Base-by-base conservation (phyloP, 352 stramenopile species). In the Saprolegnia diclina region DNA sequence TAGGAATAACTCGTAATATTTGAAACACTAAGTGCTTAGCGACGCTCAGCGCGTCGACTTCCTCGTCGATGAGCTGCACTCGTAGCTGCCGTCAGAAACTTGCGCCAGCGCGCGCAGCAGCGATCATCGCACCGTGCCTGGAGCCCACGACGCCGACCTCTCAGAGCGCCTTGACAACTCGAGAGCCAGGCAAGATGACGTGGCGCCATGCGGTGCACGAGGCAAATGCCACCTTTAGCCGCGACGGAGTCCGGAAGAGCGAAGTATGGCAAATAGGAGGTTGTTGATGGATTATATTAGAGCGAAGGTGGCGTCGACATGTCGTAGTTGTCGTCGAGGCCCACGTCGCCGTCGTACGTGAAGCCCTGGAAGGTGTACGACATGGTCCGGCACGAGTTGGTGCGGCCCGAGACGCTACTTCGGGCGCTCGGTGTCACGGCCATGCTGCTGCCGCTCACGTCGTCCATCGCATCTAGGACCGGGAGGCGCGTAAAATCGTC, bases 321-420 rank as follows among this genome's bases (percentile, higher is more conserved):
- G 37, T 38, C 44, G 37, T n/a, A 32, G 35, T 18, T 11, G 35
- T 50, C 40, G 37, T 55, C 57, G 22, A 66, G 37, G 5, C n/a
- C 57, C 35, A 50, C 24, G 11, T 66, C 76, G n/a, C 85, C 81
- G 57, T 92, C 85, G 71, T 90, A 92, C 50, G 85, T 92, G 72
- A 92, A 92, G 44, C 85, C 85, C 14, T 83, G 82, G 57, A 92
- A 92, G 46, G 85, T 92, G 71, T 93, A 93, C 72, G 85, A 93
- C 73, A 93, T 72, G 73, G 90, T 93, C 40, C 85, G 79, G 45
- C 87, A 71, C 71, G 79, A 80, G 68, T 79, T 91, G 74, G 87
- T 87, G 65, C 78, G 74, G 26, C 71, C 57, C n/a, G 40, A 40
- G n/a, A 66, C 72, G 64, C 71, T 79, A 26, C 74, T 78, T 9